Percentiles rank a stretch among this genome's conserved stretches.
Conservation (phyloP, 2,329 filamentous ascomycete genomes). For the Ceratocystis ficicola region DNA sequence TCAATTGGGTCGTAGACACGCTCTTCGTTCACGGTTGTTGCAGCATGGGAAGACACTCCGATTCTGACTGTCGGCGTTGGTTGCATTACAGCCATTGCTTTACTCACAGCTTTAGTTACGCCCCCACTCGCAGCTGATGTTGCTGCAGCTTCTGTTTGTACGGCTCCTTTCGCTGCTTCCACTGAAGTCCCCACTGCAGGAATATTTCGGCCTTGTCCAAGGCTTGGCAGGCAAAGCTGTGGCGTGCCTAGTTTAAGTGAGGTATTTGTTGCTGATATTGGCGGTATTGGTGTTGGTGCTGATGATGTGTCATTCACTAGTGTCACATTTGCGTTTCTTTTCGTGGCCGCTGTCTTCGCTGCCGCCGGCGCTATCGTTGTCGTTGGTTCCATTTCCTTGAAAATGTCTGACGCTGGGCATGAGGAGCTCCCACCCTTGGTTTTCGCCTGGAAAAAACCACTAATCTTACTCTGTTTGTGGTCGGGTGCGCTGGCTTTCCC, state of each 20-base stretch:
- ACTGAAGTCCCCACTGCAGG: too few species aligned
- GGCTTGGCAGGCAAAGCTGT: too few species aligned
- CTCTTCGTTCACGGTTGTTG: not conserved
- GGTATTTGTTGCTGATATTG: too few species aligned
- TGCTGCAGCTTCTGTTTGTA: not conserved
- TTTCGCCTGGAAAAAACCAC: constrained; percentile 67
- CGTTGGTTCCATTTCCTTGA: not conserved
- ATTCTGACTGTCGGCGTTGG: not conserved
- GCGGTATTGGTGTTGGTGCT: too few species aligned
- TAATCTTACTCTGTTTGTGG: constrained; percentile 46
- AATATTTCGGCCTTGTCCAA: too few species aligned
- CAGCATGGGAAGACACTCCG: not conserved
- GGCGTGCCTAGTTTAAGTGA: too few species aligned
- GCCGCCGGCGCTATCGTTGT: not conserved
- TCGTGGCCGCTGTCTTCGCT: too few species aligned
- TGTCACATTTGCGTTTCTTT: too few species aligned
- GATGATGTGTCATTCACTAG: too few species aligned
- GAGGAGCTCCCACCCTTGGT: not conserved
- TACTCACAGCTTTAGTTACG: not conserved
- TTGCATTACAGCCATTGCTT: not conserved
- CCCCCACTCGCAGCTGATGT: not conserved
- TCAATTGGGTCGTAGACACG: constrained; percentile 53
- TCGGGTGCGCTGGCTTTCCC: constrained; percentile 4
- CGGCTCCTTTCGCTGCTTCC: not conserved
- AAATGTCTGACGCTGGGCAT: not conserved